Evolutionary conservation across 2,329 filamentous ascomycete species (phyloP).

Genomic region (Pseudogymnoascus sp.): DNA sequence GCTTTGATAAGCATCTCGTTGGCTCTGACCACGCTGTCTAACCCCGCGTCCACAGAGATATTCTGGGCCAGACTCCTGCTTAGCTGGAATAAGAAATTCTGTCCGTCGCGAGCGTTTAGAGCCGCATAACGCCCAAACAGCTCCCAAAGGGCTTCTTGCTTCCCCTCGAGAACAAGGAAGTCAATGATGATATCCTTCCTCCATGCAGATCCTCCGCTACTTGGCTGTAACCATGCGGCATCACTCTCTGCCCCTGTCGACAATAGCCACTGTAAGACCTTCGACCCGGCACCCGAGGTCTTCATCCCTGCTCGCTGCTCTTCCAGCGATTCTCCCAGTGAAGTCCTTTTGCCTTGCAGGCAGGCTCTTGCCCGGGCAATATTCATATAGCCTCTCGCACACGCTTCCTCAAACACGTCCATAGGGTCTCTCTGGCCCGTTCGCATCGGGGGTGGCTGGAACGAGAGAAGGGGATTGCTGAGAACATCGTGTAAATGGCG

Average conservation of each 20-base stretch:
- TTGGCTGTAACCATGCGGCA: slow-evolving; percentile 18
- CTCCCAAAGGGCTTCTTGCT: slow-evolving; percentile 22
- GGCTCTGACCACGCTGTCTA: slow-evolving; percentile 16
- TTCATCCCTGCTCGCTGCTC: slow-evolving; percentile 20
- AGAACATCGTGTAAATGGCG: slow-evolving; percentile 41
- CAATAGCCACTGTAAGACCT: slow-evolving; percentile 25
- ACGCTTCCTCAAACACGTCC: slow-evolving; percentile 25
- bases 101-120: neutral
- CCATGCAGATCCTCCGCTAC: slow-evolving; percentile 14
- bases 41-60: slow-evolving; percentile 11
- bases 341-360: slow-evolving; percentile 18
- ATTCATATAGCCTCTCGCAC: slow-evolving; percentile 25
- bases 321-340: slow-evolving; percentile 16
- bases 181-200: slow-evolving; percentile 18
- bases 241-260: slow-evolving; percentile 22
- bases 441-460: neutral
- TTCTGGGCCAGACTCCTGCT: slow-evolving; percentile 4
- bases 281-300: slow-evolving; percentile 24
- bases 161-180: slow-evolving; percentile 25
- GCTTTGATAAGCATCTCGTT: slow-evolving; percentile 17
- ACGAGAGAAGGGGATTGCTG: slow-evolving; percentile 38
- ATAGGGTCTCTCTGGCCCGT: slow-evolving; percentile 20
- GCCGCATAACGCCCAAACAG: slow-evolving; percentile 18
- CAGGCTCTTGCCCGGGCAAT: slow-evolving; percentile 20
- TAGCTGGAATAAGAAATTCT: neutral